These are phyloP conservation scores for Backusella morwellensis DNA, from an alignment of 192 early-diverging fungal species.

Conservation along the genomic window DNA sequence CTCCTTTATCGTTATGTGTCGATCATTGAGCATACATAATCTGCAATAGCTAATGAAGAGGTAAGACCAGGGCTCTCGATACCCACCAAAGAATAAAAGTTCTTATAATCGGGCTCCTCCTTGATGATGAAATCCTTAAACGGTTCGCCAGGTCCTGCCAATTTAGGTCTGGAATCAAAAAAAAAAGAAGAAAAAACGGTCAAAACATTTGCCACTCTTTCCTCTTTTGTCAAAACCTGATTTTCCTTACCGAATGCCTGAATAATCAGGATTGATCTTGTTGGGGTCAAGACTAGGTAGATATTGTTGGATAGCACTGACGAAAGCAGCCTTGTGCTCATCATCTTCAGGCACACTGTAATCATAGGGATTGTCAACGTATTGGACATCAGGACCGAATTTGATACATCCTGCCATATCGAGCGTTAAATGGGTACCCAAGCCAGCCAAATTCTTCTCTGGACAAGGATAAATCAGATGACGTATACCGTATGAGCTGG, in stretches of 20 bases:
- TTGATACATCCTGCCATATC: constrained; percentile 73
- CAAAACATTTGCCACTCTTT: too few relatives aligned
- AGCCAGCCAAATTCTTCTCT: constrained; percentile 61
- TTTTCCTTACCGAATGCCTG: constrained; percentile 65
- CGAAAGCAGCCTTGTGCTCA: constrained; percentile 43
- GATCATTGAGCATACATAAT: constrained; percentile 45
- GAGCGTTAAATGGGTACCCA: constrained; percentile 80
- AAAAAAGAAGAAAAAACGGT: neutral
- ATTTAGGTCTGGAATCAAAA: constrained; percentile 63
- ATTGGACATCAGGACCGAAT: constrained; percentile 80
- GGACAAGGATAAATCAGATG: constrained; percentile 83
- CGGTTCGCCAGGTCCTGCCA: constrained; percentile 64
- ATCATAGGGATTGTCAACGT: constrained; percentile 54
- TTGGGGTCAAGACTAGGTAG: constrained; percentile 53
- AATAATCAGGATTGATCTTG: constrained; percentile 67
- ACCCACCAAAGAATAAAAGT: constrained; percentile 75
- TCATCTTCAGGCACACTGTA: constrained; percentile 46
- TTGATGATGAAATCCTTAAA: constrained; percentile 80
- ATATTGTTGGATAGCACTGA: constrained; percentile 59
- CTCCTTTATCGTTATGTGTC: neutral
- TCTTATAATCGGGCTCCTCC: constrained; percentile 47
- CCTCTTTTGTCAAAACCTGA: too few relatives aligned
- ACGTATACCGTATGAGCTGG: neutral
- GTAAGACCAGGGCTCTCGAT: constrained; percentile 90
- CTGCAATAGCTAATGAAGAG: constrained; percentile 76